Percentiles rank a stretch among this genome's conserved stretches.
Conservation (phyloP, 1,139 yeast species). For the Pichia norvegensis region DNA sequence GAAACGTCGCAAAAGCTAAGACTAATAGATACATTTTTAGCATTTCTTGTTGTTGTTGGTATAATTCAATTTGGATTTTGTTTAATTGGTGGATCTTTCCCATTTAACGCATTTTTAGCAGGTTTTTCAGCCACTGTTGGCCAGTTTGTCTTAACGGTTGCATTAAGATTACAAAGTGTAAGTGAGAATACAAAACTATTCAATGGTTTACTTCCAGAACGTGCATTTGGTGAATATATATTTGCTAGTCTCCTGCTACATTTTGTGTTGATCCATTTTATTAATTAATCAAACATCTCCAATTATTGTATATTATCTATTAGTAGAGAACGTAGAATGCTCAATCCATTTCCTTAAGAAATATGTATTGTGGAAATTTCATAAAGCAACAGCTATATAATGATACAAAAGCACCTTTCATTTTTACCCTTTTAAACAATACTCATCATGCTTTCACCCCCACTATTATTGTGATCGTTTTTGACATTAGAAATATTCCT, state of each 20-base stretch:
- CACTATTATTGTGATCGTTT: constrained; percentile 14
- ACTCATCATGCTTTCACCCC: constrained; percentile 28
- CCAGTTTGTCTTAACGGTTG: constrained; percentile 82
- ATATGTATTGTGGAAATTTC: background rate
- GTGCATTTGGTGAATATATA: constrained; percentile 83
- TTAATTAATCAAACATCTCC: constrained; percentile 42
- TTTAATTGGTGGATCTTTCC: constrained; percentile 75
- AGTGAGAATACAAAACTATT: constrained; percentile 37
- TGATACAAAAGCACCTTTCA: background rate
- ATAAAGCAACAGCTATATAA: background rate
- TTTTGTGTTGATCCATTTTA: constrained; percentile 84
- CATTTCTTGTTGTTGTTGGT: constrained; percentile 68
- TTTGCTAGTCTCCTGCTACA: constrained; percentile 85
- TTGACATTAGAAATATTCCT: background rate
- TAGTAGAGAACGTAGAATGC: background rate
- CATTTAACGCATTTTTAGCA: constrained; percentile 92
- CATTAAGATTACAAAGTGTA: constrained; percentile 66
- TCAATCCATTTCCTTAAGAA: background rate
- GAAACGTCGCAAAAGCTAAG: constrained; percentile 35
- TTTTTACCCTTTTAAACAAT: constrained; percentile 15
- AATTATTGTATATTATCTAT: background rate
- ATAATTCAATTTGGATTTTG: constrained; percentile 72
- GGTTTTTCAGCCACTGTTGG: constrained; percentile 93
- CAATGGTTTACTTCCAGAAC: constrained; percentile 51
- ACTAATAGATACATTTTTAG: constrained; percentile 71